Evolutionary conservation across 2,329 filamentous ascomycete genomes (phyloP).

Genomic region (Zymoseptoria brevis): DNA sequence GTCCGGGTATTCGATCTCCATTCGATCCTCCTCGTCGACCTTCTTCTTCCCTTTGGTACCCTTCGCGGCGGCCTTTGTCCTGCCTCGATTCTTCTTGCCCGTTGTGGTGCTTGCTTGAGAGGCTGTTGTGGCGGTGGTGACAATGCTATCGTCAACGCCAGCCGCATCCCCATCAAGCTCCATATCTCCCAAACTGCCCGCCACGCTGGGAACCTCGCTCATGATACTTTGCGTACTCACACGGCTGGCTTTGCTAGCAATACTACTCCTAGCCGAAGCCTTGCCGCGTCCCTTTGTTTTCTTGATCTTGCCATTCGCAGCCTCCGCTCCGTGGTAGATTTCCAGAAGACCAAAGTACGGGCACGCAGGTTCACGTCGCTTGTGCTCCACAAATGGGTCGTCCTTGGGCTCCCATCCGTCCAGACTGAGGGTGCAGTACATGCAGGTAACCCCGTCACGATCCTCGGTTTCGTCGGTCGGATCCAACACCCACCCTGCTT

Average conservation of each 20-base stretch:
- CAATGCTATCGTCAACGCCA: constrained; percentile 50
- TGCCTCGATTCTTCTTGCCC: constrained; percentile 27
- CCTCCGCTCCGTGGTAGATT: constrained; percentile 25
- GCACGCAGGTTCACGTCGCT: constrained; percentile 68
- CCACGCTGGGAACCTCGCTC: constrained; percentile 20
- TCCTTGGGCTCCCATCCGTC: constrained; percentile 94
- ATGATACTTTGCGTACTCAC: constrained; percentile 41
- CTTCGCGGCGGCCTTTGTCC: constrained; percentile 41
- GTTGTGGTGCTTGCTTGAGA: constrained; percentile 25
- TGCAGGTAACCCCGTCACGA: constrained; percentile 75
- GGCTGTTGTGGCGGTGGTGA: constrained; percentile 39
- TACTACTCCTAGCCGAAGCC: constrained; percentile 18
- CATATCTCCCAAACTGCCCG: constrained; percentile 12
- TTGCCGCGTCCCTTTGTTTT: constrained; percentile 23
- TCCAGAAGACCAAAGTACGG: constrained; percentile 68
- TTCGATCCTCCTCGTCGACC: constrained; percentile 10
- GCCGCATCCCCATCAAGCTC: constrained; percentile 19
- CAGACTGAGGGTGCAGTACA: constrained; percentile 80
- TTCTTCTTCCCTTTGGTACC: constrained; percentile 31
- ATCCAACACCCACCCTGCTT: constrained; percentile 90
- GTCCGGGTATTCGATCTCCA: constrained; percentile 13
- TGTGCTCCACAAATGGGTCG: constrained; percentile 86
- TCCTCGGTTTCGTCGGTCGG: constrained; percentile 70
- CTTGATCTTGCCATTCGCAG: constrained; percentile 21
- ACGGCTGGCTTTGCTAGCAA: constrained; percentile 61